Evolutionary conservation across 306 rosid species (phyloP).

Genomic region (Gastrolobium bilobum): DNA sequence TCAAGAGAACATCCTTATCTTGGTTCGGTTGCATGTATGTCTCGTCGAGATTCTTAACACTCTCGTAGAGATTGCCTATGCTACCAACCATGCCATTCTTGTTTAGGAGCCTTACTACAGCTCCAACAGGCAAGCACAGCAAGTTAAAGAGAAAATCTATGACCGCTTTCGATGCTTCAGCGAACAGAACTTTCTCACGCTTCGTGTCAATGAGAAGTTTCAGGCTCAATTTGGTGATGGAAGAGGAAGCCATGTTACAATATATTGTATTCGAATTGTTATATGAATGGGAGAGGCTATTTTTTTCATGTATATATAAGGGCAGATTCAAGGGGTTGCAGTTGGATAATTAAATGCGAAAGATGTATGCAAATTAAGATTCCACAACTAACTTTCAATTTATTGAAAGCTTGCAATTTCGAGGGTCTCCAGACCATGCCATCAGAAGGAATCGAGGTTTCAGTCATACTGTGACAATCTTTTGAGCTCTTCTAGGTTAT

Average conservation of each 20-base stretch:
- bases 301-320: too few relatives aligned
- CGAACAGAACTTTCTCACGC: constrained; percentile 51
- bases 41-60: constrained; percentile 52
- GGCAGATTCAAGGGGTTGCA: background rate
- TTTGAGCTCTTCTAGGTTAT: too few relatives aligned
- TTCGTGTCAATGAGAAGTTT: constrained; percentile 59
- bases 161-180: constrained; percentile 62
- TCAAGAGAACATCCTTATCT: constrained; percentile 45
- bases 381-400: too few relatives aligned
- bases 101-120: constrained; percentile 45
- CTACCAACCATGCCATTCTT: constrained; percentile 53
- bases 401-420: too few relatives aligned
- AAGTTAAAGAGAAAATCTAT: constrained; percentile 57
- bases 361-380: too few relatives aligned
- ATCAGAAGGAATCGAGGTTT: too few relatives aligned
- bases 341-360: too few relatives aligned
- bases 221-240: constrained; percentile 40
- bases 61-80: constrained; percentile 55
- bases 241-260: constrained; percentile 18
- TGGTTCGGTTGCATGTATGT: constrained; percentile 52
- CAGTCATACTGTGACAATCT: too few relatives aligned
- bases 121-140: constrained; percentile 49
- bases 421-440: too few relatives aligned
- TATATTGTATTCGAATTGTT: background rate
- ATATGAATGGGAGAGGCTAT: too few relatives aligned